These are phyloP conservation scores for Brassica balearica DNA, from an alignment of 441 rosid species.

Conservation along the genomic window DNA sequence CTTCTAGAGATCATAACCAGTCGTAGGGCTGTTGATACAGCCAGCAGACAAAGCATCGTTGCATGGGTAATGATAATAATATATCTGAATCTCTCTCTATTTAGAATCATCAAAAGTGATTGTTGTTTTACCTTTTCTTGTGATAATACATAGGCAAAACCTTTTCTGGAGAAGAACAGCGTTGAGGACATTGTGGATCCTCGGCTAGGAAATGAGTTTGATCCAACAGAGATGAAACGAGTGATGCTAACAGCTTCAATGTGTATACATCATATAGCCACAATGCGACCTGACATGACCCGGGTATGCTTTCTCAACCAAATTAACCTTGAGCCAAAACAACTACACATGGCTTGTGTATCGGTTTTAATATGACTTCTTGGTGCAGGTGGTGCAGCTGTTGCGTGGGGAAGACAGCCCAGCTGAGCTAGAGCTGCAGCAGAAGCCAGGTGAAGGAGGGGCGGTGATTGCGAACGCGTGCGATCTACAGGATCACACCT, in stretches of 20 bases:
- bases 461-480: conserved; percentile 48
- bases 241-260: conserved; percentile 67
- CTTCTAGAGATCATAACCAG: conserved; percentile 84
- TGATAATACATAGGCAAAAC: conserved; percentile 66
- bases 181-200: conserved; percentile 65
- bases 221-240: conserved; percentile 65
- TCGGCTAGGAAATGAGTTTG: conserved; percentile 58
- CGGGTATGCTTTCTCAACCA: conserved; percentile 43
- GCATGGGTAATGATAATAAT: conserved; percentile 64
- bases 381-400: conserved; percentile 64
- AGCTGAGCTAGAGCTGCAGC: conserved; percentile 44
- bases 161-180: conserved; percentile 58
- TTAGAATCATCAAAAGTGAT: not conserved
- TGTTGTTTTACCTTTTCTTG: not conserved
- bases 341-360: no score
- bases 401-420: conserved; percentile 59
- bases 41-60: conserved; percentile 67
- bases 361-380: not conserved
- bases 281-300: conserved; percentile 76
- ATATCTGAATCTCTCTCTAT: not conserved
- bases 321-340: no score
- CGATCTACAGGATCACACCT: conserved; percentile 67
- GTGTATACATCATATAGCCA: conserved; percentile 74
- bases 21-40: conserved; percentile 81
- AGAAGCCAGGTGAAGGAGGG: conserved; percentile 50